Evolutionary conservation across 306 rosid genomes (phyloP).

Genomic region (Fragaria nilgerrensis): DNA sequence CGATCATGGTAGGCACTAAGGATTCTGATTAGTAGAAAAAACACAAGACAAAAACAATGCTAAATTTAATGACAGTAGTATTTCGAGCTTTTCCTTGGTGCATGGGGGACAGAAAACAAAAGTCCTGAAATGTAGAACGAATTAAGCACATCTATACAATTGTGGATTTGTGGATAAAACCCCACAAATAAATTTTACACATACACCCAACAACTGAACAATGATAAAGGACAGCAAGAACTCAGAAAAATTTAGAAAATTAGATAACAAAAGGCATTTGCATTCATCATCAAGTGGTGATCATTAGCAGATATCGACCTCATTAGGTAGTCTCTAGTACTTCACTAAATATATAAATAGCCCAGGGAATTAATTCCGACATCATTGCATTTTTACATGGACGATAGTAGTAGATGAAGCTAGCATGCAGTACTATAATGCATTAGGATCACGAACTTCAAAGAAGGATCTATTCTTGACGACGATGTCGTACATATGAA

Average conservation of each 20-base stretch:
- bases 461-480: conserved; percentile 69
- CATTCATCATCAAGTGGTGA: not conserved
- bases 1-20: not conserved
- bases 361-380: not conserved
- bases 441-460: conserved; percentile 54
- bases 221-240: not conserved
- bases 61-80: no score
- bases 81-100: not conserved
- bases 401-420: not conserved
- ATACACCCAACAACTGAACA: not conserved
- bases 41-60: not conserved
- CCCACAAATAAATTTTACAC: not conserved
- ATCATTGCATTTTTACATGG: not conserved
- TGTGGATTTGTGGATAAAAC: not conserved
- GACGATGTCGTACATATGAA: conserved; percentile 79
- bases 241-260: not conserved
- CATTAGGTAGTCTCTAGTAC: not conserved
- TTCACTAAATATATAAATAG: not conserved
- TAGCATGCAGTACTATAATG: not conserved
- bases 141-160: not conserved
- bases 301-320: not conserved
- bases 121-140: not conserved
- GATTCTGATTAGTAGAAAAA: not conserved
- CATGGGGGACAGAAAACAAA: not conserved
- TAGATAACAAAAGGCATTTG: not conserved